Base-by-base conservation (phyloP, 1,284 basidiomycete genomes). In the Bondarzewia mesenterica region DNA sequence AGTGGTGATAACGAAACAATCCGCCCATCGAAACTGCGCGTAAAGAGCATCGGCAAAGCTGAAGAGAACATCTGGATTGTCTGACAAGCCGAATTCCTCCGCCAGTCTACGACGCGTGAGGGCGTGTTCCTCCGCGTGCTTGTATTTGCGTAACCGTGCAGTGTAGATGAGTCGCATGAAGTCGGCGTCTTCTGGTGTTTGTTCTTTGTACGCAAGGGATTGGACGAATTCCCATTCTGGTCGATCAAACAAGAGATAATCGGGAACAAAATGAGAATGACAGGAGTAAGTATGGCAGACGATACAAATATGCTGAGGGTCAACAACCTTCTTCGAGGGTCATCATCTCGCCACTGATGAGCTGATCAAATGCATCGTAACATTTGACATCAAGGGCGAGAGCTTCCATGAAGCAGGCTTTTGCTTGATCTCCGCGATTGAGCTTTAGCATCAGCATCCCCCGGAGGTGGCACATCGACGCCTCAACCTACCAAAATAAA, bases 141-240 rank as follows among this genome's bases (percentile, higher is more conserved):
- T 85, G 63, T 89, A 86, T 72, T 99, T 98, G 47, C 93, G 85
- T 49, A 99, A 72, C 50, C 92, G 84, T 27, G 91, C 83, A 0
- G 88, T 89, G 60, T 99, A 99, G 58, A 98, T 89, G 49, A 96
- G 73, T 47, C 85, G 82, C 22, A 99, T 83, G 60, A 98, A 93
- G 39, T 88, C 81, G 0, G 90, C 86, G 52, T 97, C 93, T 50
- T 93, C 86, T 3, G 78, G 85, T 38, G 73, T 85, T 66, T 99
- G 95, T 18, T 87, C 80, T 18, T 75, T 71, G 59, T 90, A 99
- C 5, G 87, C 78, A 8, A 99, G 74, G 14, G 78, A 74, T 64
- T 93, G 87, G 1, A 99, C 79, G 57, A 99, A 95, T 50, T 90
- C 85, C 96, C 96, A 99, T 67, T 98, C 94, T 95, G 59, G 21